Conservation (phyloP, 2,329 filamentous ascomycete species). For the Pyricularia grisea region DNA sequence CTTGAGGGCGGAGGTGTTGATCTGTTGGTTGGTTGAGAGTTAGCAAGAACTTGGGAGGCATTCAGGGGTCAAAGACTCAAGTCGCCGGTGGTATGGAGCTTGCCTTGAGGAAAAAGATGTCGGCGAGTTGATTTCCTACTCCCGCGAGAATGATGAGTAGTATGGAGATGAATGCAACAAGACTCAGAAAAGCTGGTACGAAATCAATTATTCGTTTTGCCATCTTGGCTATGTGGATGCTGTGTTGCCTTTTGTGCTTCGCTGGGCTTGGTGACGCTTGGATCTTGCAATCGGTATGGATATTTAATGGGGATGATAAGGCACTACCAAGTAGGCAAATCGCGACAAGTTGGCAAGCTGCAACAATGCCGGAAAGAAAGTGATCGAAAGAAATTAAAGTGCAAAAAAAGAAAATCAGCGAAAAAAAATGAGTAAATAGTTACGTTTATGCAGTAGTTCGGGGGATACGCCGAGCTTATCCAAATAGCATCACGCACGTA, state of each 20-base stretch:
- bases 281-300: neutral
- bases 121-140: conserved; percentile 10
- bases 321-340: neutral
- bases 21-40: conserved; percentile 13
- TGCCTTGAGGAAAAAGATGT: conserved; percentile 24
- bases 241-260: neutral
- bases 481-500: neutral
- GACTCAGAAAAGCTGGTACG: conserved; percentile 8
- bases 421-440: neutral
- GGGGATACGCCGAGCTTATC: neutral
- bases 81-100: neutral
- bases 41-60: too few species aligned
- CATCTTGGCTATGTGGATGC: neutral
- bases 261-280: too few species aligned
- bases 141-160: conserved; percentile 12
- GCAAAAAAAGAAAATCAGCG: neutral
- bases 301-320: neutral
- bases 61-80: too few species aligned
- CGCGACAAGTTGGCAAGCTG: neutral
- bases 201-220: neutral
- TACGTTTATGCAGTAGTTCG: neutral
- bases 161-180: conserved; percentile 7
- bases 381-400: neutral
- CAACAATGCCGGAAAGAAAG: neutral
- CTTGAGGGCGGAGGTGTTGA: conserved; percentile 18